Evolutionary conservation across 2,329 filamentous ascomycete genomes (phyloP).

Genomic region (Fusarium pseudograminearum): DNA sequence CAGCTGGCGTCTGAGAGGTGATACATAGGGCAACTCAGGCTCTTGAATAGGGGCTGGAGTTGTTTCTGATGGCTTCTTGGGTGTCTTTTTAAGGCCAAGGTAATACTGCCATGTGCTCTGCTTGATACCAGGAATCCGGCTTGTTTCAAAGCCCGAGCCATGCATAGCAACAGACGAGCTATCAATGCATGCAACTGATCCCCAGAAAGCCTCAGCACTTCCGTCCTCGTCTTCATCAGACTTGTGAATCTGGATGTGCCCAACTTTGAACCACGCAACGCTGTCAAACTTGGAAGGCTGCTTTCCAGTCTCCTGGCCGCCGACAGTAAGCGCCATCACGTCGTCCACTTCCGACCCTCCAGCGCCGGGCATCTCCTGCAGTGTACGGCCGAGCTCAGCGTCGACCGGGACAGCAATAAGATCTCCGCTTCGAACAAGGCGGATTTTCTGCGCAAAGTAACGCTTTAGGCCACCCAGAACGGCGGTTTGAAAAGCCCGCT

Average conservation of each 20-base stretch:
- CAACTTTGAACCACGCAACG: constrained; percentile 94
- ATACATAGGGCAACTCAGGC: constrained; percentile 63
- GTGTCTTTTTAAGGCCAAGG: constrained; percentile 78
- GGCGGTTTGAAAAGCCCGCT: constrained; percentile 85
- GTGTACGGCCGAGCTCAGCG: constrained; percentile 81
- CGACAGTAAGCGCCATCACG: constrained; percentile 65
- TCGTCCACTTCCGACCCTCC: constrained; percentile 80
- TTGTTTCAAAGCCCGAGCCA: constrained; percentile 88
- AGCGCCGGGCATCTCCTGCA: constrained; percentile 76
- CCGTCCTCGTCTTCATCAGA: constrained; percentile 68
- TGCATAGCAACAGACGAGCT: constrained; percentile 88
- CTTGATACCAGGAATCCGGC: constrained; percentile 80
- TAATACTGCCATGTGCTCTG: constrained; percentile 91
- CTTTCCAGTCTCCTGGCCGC: constrained; percentile 45
- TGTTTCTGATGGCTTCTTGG: constrained; percentile 59
- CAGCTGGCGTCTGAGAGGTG: constrained; percentile 75
- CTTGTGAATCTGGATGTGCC: constrained; percentile 73
- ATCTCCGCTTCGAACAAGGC: constrained; percentile 88
- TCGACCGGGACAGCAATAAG: constrained; percentile 91
- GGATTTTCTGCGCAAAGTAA: constrained; percentile 85
- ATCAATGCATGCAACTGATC: constrained; percentile 86
- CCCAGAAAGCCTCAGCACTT: constrained; percentile 80
- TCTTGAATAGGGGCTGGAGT: constrained; percentile 59
- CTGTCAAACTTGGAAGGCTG: constrained; percentile 60
- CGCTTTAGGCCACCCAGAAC: constrained; percentile 88